Evolutionary conservation across 2,329 filamentous ascomycete genomes (phyloP), one percentile per base, ranked within the genome.

Genomic region (Exophiala spinifera): DNA sequence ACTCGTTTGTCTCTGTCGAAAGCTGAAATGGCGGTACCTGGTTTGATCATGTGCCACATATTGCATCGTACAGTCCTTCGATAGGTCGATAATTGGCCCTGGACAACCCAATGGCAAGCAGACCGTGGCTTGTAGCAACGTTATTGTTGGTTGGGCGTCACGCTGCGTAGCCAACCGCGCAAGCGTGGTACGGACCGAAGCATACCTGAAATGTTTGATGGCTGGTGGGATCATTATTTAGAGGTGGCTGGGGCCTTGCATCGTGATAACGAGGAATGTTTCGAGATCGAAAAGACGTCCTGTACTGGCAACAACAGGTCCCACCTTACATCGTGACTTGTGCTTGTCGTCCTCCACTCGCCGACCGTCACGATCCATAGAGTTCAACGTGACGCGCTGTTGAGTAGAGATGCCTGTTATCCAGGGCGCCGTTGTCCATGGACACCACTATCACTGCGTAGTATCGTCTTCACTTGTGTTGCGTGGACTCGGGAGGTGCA

Each of bases 141-240:
- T 28, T 48, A 46, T 51, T 14, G 25, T 36, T 48, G n/a, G 33
- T 49, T 48, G 42, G 57, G 54, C 53, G 54, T 60, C 36, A 55
- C 53, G 57, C 57, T 48, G 57, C 40, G 36, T 39, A 28, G 43
- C 21, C 54, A 55, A 57, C 57, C 48, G 57, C 50, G 23, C 51
- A 44, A 56, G 40, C 57, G 57, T 59, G 57, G 57, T 54, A 54
- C 57, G 57, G 57, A 51, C 57, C 57, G 57, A 58, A 42, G 56
- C 56, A 44, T 55, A 39, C 42, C 49, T 45, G 46, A 51, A 55
- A 25, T 52, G 50, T 46, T 15, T 40, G 50, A 40, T 46, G 50
- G 31, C n/a, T 15, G 34, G 46, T 46, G 44, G 47, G 48, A 43
- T 39, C 45, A 10, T 31, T 31, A 31, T 31, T 31, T 10, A 53